These are phyloP conservation scores for Cunninghamia lanceolata DNA, from an alignment of 75 land plant species.

Conservation along the genomic window DNA sequence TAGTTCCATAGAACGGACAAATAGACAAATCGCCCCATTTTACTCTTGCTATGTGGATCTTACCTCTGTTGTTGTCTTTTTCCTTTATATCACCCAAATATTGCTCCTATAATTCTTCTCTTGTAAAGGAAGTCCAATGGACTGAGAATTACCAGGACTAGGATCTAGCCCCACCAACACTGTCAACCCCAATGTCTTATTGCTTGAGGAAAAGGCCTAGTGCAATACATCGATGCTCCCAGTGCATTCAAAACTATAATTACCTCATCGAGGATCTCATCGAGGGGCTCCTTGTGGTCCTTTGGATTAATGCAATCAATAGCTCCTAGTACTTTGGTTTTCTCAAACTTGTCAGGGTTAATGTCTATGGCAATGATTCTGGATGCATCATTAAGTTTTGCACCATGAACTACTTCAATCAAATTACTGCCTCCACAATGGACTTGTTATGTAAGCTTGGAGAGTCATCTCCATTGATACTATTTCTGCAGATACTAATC, in stretches of 20 bases:
- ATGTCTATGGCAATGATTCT: slow-evolving; percentile 42
- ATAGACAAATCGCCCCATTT: too few relatives aligned
- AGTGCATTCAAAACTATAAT: slow-evolving; percentile 47
- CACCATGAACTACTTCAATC: slow-evolving; percentile 37
- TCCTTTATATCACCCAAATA: slow-evolving; percentile 23
- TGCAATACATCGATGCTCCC: slow-evolving; percentile 27
- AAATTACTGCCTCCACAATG: too few relatives aligned
- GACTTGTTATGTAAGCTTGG: too few relatives aligned
- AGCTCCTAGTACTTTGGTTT: slow-evolving; percentile 26
- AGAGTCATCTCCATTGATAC: too few relatives aligned
- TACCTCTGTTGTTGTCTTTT: too few relatives aligned
- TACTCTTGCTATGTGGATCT: too few relatives aligned
- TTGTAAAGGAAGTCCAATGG: slow-evolving; percentile 16
- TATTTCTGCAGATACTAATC: too few relatives aligned
- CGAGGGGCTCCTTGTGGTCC: slow-evolving; percentile 29
- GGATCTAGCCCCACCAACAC: slow-evolving; percentile 33
- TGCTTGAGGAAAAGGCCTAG: slow-evolving; percentile 26
- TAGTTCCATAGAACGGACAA: too few relatives aligned
- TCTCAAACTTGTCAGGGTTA: slow-evolving; percentile 20
- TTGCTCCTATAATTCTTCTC: slow-evolving; percentile 11
- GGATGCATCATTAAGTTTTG: slow-evolving; percentile 31
- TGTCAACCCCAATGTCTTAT: slow-evolving; percentile 37
- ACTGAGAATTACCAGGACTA: not conserved
- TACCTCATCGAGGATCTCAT: slow-evolving; percentile 31
- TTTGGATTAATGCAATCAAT: slow-evolving; percentile 32